Evolutionary conservation across 1,139 yeast species (phyloP), one percentile per base, ranked within the genome.

Genomic region (Yamadazyma aaseri): DNA sequence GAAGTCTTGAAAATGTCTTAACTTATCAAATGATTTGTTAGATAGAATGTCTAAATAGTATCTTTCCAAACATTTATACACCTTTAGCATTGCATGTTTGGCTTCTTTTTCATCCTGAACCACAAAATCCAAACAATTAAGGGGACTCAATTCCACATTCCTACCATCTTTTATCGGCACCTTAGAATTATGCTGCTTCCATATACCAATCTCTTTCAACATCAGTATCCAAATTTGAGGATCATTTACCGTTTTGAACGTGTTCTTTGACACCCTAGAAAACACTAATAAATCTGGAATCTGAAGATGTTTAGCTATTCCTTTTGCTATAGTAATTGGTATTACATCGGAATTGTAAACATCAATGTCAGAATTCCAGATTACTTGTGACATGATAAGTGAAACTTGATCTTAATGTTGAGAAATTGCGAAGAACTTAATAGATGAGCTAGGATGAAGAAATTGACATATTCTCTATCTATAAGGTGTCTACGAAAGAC

Each of bases 221-320:
- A 72, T 66, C 4, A 62, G 47, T 4, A 71, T 51, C 90, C 90
- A 84, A 16, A 78, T 51, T 11, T 53, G 50, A 5, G 68, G 63
- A 37, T 69, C 63, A 40, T 56, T 57, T 22, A 55, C 70, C 1
- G 72, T 59, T 25, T 52, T 54, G 39, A 60, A 51, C 1, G 73
- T 57, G 43, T 70, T 70, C 38, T 52, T 56, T 11, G 73, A 67
- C 3, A 66, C 64, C 26, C 47, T 54, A 7, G 64, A 53, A 41
- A 70, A 70, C 14, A 53, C 45, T 16, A 68, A 34, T 25, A 70
- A 50, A 36, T 69, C 76, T 11, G 55, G 61, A 4, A 70, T 49
- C 7, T 63, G 53, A 27, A 70, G 46, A 43, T 65, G 58, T 39
- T 51, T 49, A n/a, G 71, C 54, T 14, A 70, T 65, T 17, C 46